Evolutionary conservation across 2,329 filamentous ascomycete genomes (phyloP).

Genomic region (Nakataea oryzae): DNA sequence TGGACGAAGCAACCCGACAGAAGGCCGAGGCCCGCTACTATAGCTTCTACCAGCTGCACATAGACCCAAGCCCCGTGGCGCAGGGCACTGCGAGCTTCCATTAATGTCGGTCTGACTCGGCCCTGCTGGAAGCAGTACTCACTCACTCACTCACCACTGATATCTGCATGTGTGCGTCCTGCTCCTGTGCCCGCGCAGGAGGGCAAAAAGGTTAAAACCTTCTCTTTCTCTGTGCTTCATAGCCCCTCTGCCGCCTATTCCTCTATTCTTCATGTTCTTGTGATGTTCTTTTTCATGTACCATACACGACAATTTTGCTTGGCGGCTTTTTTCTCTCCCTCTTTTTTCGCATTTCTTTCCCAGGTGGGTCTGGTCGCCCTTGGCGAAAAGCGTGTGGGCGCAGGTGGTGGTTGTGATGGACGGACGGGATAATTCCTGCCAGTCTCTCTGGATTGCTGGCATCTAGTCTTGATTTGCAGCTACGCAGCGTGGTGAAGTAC

Average conservation of each 20-base stretch:
- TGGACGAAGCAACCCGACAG: constrained; percentile 38
- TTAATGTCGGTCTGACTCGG: constrained; percentile 1
- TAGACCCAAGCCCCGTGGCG: constrained; percentile 32
- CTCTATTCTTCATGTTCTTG: background rate
- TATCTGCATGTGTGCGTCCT: background rate
- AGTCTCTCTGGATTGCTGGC: background rate
- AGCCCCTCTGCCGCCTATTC: background rate
- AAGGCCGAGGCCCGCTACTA: constrained; percentile 41
- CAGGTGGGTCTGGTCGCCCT: background rate
- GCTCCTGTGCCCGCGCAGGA: background rate
- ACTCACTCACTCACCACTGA: too few relatives aligned
- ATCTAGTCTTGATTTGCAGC: background rate
- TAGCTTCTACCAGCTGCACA: constrained; percentile 42
- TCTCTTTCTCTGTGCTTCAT: background rate
- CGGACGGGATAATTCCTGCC: background rate
- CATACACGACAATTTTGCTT: background rate
- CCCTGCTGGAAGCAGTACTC: background rate
- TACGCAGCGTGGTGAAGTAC: background rate
- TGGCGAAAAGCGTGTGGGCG: background rate
- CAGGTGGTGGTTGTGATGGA: background rate
- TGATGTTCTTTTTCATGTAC: background rate
- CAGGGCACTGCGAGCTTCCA: constrained; percentile 43
- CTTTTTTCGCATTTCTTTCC: too few relatives aligned
- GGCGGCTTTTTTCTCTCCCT: background rate
- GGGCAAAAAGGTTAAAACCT: background rate